Percentiles rank a stretch among this genome's conserved stretches.
phyloP scores from a whole-genome alignment of 768 basidiomycete species.

The Mycena maculata region DNA sequence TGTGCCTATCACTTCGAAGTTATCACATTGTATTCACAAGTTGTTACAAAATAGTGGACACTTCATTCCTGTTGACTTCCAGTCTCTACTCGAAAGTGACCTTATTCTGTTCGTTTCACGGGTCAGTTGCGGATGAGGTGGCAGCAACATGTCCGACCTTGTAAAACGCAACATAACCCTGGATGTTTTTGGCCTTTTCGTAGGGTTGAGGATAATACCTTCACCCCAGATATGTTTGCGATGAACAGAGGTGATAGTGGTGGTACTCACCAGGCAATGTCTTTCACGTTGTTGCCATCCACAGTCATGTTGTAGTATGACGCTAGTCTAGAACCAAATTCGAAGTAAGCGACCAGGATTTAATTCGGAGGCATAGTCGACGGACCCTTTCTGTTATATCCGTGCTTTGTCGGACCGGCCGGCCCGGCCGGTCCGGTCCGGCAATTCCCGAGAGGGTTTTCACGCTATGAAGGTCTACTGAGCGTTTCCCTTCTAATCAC shows the following conservation, averaged over 20 bases:
- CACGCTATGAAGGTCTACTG: too few relatives aligned
- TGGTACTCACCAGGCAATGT: slow-evolving; percentile 72
- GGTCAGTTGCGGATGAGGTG: neutral
- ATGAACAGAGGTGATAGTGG: too few relatives aligned
- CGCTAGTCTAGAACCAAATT: slow-evolving; percentile 63
- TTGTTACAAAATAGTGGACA: slow-evolving; percentile 26
- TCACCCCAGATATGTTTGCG: neutral
- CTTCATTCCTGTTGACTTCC: neutral
- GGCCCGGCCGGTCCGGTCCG: too few relatives aligned
- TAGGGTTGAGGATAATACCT: slow-evolving; percentile 77
- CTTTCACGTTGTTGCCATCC: slow-evolving; percentile 59
- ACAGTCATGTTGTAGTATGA: slow-evolving; percentile 72
- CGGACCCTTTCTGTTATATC: slow-evolving; percentile 86
- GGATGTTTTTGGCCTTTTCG: slow-evolving; percentile 69
- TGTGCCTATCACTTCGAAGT: too few relatives aligned
- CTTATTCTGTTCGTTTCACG: slow-evolving; percentile 48
- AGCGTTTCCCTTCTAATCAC: too few relatives aligned
- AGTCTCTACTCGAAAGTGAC: slow-evolving; percentile 48
- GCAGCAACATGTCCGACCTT: slow-evolving; percentile 65
- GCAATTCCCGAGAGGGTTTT: too few relatives aligned
- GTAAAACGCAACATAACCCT: slow-evolving; percentile 81
- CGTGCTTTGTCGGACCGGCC: too few relatives aligned
- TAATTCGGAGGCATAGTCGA: neutral
- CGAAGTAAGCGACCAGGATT: neutral
- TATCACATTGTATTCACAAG: neutral